These are phyloP conservation scores for Thermomucor indicae-seudaticae DNA, from an alignment of 371 early-diverging fungal species.

Conservation along the genomic window DNA sequence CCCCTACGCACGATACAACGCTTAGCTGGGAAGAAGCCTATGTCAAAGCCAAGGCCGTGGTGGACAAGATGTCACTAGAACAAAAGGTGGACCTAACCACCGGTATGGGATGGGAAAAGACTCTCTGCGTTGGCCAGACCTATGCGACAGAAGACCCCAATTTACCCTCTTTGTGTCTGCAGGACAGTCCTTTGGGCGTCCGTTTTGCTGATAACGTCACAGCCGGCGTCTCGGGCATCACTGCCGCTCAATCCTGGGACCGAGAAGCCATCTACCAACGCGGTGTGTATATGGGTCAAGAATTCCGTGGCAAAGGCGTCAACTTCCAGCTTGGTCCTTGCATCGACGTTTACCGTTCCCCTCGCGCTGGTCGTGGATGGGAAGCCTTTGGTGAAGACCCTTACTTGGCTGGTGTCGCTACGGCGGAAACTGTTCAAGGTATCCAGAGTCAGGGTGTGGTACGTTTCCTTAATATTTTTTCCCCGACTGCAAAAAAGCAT, in stretches of 20 bases:
- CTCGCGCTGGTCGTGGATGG: constrained; percentile 53
- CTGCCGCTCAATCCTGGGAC: constrained; percentile 54
- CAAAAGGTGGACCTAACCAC: constrained; percentile 47
- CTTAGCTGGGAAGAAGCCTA: constrained; percentile 40
- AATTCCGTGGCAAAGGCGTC: constrained; percentile 47
- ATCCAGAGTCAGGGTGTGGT: constrained; percentile 41
- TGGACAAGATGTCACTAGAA: constrained; percentile 28
- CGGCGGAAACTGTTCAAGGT: constrained; percentile 27
- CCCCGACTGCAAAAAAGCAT: not conserved
- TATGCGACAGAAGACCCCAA: constrained; percentile 25
- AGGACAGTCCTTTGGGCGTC: constrained; percentile 48
- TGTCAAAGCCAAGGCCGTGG: constrained; percentile 23
- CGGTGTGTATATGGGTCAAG: constrained; percentile 48
- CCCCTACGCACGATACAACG: not conserved
- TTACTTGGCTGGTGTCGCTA: constrained; percentile 40
- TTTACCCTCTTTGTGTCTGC: constrained; percentile 57
- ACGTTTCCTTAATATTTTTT: constrained; percentile 4
- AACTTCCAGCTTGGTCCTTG: constrained; percentile 47
- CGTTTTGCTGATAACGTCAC: constrained; percentile 34
- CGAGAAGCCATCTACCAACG: constrained; percentile 36
- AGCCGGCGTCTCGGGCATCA: constrained; percentile 51
- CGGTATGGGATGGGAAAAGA: constrained; percentile 44
- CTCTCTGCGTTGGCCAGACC: constrained; percentile 52
- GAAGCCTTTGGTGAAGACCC: constrained; percentile 64
- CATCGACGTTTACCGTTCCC: constrained; percentile 44